A percentile compares a stretch with the other conserved stretches of the same genome.
These are phyloP conservation scores for Arthrobotrys entomopaga DNA, from an alignment of 2,329 filamentous ascomycete species.

Conservation along the genomic window DNA sequence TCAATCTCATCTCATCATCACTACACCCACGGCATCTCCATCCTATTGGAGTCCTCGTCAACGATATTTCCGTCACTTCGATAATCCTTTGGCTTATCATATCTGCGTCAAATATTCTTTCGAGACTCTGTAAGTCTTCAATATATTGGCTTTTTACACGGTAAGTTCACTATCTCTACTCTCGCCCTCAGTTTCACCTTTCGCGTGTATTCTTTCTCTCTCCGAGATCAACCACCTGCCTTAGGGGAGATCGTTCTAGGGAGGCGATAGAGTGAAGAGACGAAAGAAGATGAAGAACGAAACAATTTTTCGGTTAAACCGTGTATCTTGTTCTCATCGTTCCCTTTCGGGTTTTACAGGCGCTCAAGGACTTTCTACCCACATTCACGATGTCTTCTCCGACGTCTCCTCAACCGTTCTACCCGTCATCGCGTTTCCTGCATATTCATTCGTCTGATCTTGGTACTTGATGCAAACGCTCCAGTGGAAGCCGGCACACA, in stretches of 20 bases:
- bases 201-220: conserved; percentile 32
- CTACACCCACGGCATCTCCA: neutral
- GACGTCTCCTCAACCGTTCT: conserved; percentile 41
- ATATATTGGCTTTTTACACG: too few species aligned
- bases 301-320: conserved; percentile 54
- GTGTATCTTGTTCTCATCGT: conserved; percentile 56
- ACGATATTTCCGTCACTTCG: too few species aligned
- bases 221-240: conserved; percentile 2
- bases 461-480: conserved; percentile 51
- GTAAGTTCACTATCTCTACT: too few species aligned
- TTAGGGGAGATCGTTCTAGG: neutral
- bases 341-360: conserved; percentile 53
- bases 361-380: conserved; percentile 44
- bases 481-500: conserved; percentile 40
- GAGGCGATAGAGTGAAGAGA: conserved; percentile 13
- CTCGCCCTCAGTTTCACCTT: conserved; percentile 16
- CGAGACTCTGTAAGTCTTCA: too few species aligned
- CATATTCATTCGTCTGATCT: conserved; percentile 51
- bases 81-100: too few species aligned
- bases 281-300: conserved; percentile 45
- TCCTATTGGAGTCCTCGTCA: too few species aligned
- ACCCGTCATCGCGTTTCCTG: conserved; percentile 33
- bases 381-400: conserved; percentile 42
- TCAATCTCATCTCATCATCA: conserved; percentile 13
- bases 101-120: too few species aligned